Evolutionary conservation across 2,329 filamentous ascomycete genomes (phyloP).

Genomic region (Alternaria novae-zelandiae): DNA sequence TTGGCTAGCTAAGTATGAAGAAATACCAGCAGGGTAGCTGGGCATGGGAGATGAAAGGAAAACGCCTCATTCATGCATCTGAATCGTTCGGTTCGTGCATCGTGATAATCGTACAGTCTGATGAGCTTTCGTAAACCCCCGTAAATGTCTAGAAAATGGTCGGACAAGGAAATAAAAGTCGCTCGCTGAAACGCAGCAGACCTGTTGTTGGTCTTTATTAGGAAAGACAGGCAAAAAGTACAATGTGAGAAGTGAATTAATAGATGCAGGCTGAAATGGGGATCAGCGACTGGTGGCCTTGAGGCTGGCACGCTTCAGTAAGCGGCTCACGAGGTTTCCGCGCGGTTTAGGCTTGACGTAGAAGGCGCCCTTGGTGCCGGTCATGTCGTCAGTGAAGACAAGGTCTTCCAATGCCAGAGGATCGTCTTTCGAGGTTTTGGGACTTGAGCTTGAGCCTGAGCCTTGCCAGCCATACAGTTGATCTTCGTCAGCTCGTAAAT

Average conservation of each 20-base stretch:
- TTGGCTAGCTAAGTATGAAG: slow-evolving; percentile 13
- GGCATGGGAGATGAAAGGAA: slow-evolving; percentile 7
- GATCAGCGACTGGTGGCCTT: slow-evolving; percentile 27
- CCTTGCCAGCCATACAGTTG: slow-evolving; percentile 73
- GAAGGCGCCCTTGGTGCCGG: slow-evolving; percentile 54
- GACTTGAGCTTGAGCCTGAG: slow-evolving; percentile 13
- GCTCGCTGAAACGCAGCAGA: slow-evolving; percentile 14
- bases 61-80: slow-evolving; percentile 33
- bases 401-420: slow-evolving; percentile 63
- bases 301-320: slow-evolving; percentile 47
- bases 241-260: background rate
- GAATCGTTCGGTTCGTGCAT: slow-evolving; percentile 16
- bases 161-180: slow-evolving; percentile 2
- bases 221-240: background rate
- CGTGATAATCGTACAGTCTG: slow-evolving; percentile 11
- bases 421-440: slow-evolving; percentile 50
- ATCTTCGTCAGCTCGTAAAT: slow-evolving; percentile 78
- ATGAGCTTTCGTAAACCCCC: background rate
- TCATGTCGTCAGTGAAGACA: slow-evolving; percentile 56
- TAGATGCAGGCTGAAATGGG: background rate
- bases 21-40: slow-evolving; percentile 8
- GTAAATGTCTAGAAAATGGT: background rate
- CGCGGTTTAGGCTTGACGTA: slow-evolving; percentile 48
- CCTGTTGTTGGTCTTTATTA: slow-evolving; percentile 3
- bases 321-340: slow-evolving; percentile 43